Percentiles rank a stretch among this genome's conserved stretches.
Evolutionary conservation across 78 protist species (phyloP).

Genomic region (Guillardia theta): DNA sequence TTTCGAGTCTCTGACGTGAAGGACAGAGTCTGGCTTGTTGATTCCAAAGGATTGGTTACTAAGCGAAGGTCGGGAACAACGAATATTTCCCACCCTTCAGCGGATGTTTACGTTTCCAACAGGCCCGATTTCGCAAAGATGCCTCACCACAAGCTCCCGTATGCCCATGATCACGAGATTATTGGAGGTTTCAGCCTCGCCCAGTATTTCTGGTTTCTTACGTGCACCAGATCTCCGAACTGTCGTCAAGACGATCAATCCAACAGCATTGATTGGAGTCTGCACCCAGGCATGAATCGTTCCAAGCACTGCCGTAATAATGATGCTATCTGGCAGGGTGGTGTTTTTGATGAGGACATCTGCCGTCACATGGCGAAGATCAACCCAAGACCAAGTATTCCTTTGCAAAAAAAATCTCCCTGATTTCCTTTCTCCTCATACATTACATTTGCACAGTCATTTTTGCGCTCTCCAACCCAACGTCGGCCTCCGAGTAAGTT

Average conservation of each 20-base stretch:
- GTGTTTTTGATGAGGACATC: background rate
- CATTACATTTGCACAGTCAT: background rate
- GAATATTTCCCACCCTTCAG: background rate
- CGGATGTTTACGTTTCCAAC: background rate
- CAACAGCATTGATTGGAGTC: conserved; percentile 80
- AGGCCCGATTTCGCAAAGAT: background rate
- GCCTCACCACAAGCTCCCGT: conserved; percentile 32
- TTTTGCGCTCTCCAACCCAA: too few relatives aligned
- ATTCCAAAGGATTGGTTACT: background rate
- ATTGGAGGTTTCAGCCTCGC: background rate
- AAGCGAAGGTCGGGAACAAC: background rate
- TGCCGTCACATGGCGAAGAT: background rate
- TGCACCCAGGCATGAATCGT: conserved; percentile 58
- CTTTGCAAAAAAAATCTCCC: background rate
- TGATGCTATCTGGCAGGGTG: background rate
- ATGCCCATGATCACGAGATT: background rate
- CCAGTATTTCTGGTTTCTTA: background rate
- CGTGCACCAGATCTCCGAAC: background rate
- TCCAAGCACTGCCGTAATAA: background rate
- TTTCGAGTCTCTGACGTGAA: background rate
- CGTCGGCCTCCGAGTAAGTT: too few relatives aligned
- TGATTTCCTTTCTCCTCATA: background rate
- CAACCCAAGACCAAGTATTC: background rate
- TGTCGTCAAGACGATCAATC: background rate
- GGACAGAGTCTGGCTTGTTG: background rate